A percentile compares a stretch with the other conserved stretches of the same genome.
Evolutionary conservation across 2,329 filamentous ascomycete genomes (phyloP).

Genomic region (Aspergillus luchuensis): DNA sequence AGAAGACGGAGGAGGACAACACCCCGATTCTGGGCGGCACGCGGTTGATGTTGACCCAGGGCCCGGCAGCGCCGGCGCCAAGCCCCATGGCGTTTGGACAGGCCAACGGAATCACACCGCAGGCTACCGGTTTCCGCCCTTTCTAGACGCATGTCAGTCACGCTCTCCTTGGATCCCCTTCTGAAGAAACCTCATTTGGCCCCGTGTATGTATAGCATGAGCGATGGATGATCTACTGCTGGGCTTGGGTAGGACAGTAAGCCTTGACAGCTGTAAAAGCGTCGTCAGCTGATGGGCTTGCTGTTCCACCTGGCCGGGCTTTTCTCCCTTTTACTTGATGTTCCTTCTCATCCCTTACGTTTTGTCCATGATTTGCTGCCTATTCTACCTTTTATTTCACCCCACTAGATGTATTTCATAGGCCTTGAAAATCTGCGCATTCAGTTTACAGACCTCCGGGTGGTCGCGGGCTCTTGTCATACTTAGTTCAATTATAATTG

Average conservation of each 20-base stretch:
- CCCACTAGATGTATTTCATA: conserved; percentile 30
- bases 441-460: not conserved
- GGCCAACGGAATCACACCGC: conserved; percentile 84
- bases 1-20: conserved; percentile 89
- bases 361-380: conserved; percentile 16
- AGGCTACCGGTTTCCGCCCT: conserved; percentile 74
- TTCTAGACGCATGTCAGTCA: conserved; percentile 46
- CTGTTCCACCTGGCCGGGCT: conserved; percentile 21
- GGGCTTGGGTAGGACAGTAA: conserved; percentile 5
- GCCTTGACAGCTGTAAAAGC: not conserved
- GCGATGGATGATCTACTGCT: conserved; percentile 29
- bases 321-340: conserved; percentile 18
- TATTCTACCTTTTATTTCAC: conserved; percentile 15
- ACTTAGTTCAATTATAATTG: conserved; percentile 12
- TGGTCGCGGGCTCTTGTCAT: not conserved
- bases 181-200: conserved; percentile 11
- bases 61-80: conserved; percentile 64
- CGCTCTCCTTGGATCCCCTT: conserved; percentile 18
- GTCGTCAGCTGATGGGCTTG: not conserved
- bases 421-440: conserved; percentile 14
- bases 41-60: conserved; percentile 94
- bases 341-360: conserved; percentile 14
- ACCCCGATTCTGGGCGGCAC: conserved; percentile 88
- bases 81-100: conserved; percentile 71
- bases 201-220: conserved; percentile 39